A percentile compares a stretch with the other conserved stretches of the same genome.
These are phyloP conservation scores for Neurospora cerealis DNA, from an alignment of 495 filamentous ascomycete species.

Conservation along the genomic window DNA sequence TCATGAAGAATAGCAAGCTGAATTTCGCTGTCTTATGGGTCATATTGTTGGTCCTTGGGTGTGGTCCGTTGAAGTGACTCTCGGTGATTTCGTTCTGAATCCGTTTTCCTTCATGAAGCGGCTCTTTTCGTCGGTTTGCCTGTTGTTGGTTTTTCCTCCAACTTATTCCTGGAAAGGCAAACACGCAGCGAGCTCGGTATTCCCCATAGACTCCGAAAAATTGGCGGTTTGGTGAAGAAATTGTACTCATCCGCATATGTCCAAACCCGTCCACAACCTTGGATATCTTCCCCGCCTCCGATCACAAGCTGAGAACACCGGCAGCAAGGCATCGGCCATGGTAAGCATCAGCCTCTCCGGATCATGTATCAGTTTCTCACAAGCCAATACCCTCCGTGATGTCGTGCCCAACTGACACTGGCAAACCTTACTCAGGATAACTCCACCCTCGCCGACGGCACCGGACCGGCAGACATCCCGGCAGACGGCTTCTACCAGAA, in stretches of 20 bases:
- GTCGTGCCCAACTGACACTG: neutral
- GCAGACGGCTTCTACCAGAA: neutral
- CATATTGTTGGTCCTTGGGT: neutral
- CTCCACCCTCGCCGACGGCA: neutral
- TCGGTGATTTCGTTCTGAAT: neutral
- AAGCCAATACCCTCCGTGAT: neutral
- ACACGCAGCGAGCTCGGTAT: neutral
- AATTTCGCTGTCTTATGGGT: neutral
- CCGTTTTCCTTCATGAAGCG: neutral
- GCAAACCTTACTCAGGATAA: too few species aligned
- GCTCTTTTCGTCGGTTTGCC: neutral
- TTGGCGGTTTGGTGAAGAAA: neutral
- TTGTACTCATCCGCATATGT: neutral
- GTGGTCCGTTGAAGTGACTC: neutral
- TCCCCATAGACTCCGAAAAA: neutral
- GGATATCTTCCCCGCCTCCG: neutral
- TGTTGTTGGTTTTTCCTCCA: neutral
- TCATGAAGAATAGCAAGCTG: neutral
- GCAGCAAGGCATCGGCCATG: neutral
- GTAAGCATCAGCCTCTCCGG: neutral
- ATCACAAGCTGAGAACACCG: neutral
- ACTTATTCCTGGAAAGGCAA: neutral
- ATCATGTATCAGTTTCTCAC: neutral
- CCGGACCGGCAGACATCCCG: neutral
- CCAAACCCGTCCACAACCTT: neutral